These are phyloP conservation scores for Pelargonium citronellum DNA, from an alignment of 441 rosid genomes.

Conservation along the genomic window DNA sequence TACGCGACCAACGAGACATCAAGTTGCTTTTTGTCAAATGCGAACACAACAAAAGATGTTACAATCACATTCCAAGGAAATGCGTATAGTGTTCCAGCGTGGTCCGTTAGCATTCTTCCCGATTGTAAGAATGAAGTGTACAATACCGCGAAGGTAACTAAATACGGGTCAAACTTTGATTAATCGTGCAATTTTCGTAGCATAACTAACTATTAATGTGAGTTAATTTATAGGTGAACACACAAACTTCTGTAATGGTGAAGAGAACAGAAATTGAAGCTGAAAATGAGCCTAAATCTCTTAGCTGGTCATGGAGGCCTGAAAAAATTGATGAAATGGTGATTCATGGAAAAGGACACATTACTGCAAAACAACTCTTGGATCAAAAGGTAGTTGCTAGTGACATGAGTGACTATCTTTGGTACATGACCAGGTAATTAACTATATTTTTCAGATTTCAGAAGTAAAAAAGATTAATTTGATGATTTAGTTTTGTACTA, in stretches of 20 bases:
- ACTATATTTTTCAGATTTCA: not conserved
- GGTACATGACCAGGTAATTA: slow-evolving; percentile 22
- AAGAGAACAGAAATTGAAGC: not conserved
- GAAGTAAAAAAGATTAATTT: not conserved
- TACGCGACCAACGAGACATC: not conserved
- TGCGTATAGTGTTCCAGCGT: not conserved
- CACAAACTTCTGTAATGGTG: not conserved
- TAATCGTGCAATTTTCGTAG: not conserved
- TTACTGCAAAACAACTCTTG: slow-evolving; percentile 22
- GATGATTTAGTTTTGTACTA: not conserved
- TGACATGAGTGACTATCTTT: slow-evolving; percentile 30
- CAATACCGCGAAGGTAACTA: not conserved
- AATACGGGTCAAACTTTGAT: too few relatives aligned
- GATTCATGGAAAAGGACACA: not conserved
- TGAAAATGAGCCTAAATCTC: not conserved
- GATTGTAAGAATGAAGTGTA: not conserved
- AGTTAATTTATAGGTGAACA: not conserved
- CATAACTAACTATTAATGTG: not conserved
- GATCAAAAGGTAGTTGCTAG: slow-evolving; percentile 26
- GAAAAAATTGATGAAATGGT: not conserved
- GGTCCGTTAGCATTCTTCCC: slow-evolving; percentile 3
- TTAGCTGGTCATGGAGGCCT: slow-evolving; percentile 5
- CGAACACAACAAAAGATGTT: not conserved
- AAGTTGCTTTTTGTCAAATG: not conserved
- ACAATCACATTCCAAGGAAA: slow-evolving; percentile 3